Base-by-base conservation (phyloP, 208 protist species). In the Angomonas deanei region DNA sequence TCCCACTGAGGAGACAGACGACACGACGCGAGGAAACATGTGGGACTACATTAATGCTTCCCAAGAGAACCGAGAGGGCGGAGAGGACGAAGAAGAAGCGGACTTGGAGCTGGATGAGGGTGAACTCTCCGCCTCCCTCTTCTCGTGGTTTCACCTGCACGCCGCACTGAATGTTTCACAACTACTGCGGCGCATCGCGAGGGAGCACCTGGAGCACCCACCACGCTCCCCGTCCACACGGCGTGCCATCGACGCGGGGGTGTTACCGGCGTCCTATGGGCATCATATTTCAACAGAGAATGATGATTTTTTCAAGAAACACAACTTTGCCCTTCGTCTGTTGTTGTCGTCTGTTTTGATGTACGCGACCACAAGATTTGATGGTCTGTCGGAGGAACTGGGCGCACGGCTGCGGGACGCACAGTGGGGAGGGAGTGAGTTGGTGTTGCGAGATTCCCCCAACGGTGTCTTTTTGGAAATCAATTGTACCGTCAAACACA, bases 11-110 rank as follows among this genome's bases (percentile, higher is more conserved):
- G 33, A 33, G 55, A 36, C 3, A 26, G 50, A 28, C 5, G 15
- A n/a, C 26, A 11, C 34, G 34, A 19, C 32, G 4, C 55, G 33
- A 28, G 8, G 13, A 32, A 48, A 13, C 21, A 17, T 6, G 34
- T 48, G 32, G 55, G 32, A 21, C 21, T 60, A 26, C 59, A 72
- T 56, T 42, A 72, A 55, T 60, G 57, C 39, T 62, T 72, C 52
- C 66, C 50, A 21, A 62, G 53, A 13, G 15, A 55, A n/a, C n/a
- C n/a, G n/a, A 24, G 55, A 60, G 19, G 64, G 31, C 1, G 28
- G 34, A 4, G 64, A 61, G 24, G 39, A 38, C 19, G 54, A 19
- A 5, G 19, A 15, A 1, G 26, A n/a, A 15, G 19, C n/a, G n/a
- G 53, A 52, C 10, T 57, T 57, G 21, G 34, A 56, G 33, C 55